Evolutionary conservation across 2,329 filamentous ascomycete species (phyloP), one percentile per base, ranked within the genome.

Genomic region (Dactylonectria macrodidyma): DNA sequence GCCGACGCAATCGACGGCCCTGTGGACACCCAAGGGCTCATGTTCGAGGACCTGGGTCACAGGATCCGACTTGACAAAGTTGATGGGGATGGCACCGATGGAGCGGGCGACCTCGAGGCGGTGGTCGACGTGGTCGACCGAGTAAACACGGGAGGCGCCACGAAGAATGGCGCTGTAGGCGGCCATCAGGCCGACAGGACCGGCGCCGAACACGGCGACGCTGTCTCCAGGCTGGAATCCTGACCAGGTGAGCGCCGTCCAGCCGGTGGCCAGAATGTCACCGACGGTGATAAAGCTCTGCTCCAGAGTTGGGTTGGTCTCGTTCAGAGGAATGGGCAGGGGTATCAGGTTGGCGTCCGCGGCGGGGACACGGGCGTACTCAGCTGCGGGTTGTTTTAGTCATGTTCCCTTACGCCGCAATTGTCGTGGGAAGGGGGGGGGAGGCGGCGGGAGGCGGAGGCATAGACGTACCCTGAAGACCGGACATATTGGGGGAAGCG

Each of bases 31-130:
- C 1, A 33, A 26, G 0, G 69, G 69, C 2, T 58, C 46, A 0
- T 69, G 22, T 1, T 60, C 66, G 8, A 72, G 58, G 7, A 72
- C 70, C 47, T 72, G 69, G 0, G 26, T 30, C 26, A 30, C 26
- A 30, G 26, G 26, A 7, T 30, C 26, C 26, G 26, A 30, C 7
- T 1, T 30, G 26, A 7, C 26, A 41, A 41, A 41, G 38, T 41
- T 41, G 38, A 41, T 41, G 10, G 16, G 38, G 16, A 41, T 41
- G 16, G 38, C 38, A 41, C 38, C 38, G 38, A 41, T 41, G 16
- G 38, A 41, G 16, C 38, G 38, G 38, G 26, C 26, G 26, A 30
- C 26, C 26, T 41, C 4, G 16, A 41, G 38, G 10, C 38, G 38
- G 16, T 16, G 10, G 10, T 41, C 4, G 16, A 41, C 16, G 16